Evolutionary conservation across 2,329 filamentous ascomycete genomes (phyloP), one percentile per base, ranked within the genome.

Genomic region (Neoscytalidium dimidiatum): DNA sequence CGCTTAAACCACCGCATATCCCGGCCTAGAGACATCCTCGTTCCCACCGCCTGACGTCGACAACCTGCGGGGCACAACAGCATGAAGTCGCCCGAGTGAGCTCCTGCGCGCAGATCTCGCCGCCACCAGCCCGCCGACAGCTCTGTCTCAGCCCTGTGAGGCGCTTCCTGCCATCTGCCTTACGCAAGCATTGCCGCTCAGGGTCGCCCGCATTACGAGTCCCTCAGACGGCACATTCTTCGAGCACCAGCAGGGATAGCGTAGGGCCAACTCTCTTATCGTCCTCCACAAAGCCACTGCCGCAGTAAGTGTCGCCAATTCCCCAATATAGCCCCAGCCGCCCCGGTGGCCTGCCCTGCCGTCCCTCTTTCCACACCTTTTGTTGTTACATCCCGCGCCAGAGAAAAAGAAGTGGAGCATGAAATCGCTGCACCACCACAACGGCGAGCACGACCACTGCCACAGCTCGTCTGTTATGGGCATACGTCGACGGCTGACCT

Each of bases 401-500:
- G 19, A 29, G 29, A 62, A 62, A 61, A 62, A 51, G 19, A n/a
- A 60, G 56, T 31, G 53, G 41, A 33, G 28, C 38, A 60, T 62
- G 58, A 38, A 62, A 44, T 14, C 19, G 44, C 58, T 21, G 9
- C 56, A 29, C 38, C 35, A 38, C 14, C 60, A 62, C 46, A 33
- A 28, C 28, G n/a, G 19, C 51, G 38, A 21, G 13, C 21, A 17
- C 62, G 26, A 26, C 19, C 29, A 38, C 11, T 26, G 17, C 62
- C 44, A 38, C 51, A 28, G 23, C 23, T 49, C 46, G 44, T 51
- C 63, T 56, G 44, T 46, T n/a, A 64, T 57, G 62, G 52, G 52
- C 43, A 35, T 64, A 23, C 62, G 63, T 33, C 46, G 63, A n/a
- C 31, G 46, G n/a, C 63, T 65, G 23, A 65, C 63, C n/a, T 52